Evolutionary conservation across 768 basidiomycete genomes (phyloP), one percentile per base, ranked within the genome.

Genomic region (Phaeolepiota aurea): DNA sequence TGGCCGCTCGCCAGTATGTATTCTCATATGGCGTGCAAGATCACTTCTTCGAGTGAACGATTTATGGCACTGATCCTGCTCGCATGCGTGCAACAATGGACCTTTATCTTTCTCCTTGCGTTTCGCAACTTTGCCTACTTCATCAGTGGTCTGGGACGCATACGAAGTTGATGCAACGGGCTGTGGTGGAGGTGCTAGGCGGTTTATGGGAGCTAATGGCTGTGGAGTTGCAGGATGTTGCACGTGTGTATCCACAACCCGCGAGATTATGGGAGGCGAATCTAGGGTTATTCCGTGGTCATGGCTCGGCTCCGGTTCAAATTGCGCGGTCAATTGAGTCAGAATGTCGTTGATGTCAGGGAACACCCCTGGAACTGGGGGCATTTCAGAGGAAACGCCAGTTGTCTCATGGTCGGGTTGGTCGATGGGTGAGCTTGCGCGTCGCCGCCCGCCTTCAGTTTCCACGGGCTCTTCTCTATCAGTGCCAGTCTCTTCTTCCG

Each of bases 1-100:
- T 2, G 89, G 89, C 38, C 89, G 72, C 58, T 92, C 89, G 13
- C 89, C 89, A 0, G 89, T 91, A 52, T 93, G 89, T 66, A 91
- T 91, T 32, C 87, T 77, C 69, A 79, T 85, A 55, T 93, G 89
- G 19, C 89, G 77, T 31, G 78, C 73, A 33, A 92, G 71, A 55
- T 92, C 89, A 53, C 88, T 91, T 44, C 81, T 74, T 16, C 89
- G 76, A 20, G 82, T 82, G 55, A 92, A 92, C 7, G 78, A 69
- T 65, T 91, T 92, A 51, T 72, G 70, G 52, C 89, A 92, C 28
- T 79, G 72, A 32, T 80, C 74, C 43, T 79, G 70, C 45, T 79
- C 81, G 52, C 87, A 89, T 14, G 68, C 68, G 54, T 87, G 86
- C 5, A 66, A 53, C 40, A 68, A 71, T 4, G 68, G 55, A 4